Evolutionary conservation across 2,329 filamentous ascomycete genomes (phyloP), one percentile per base, ranked within the genome.

Genomic region (Fusarium luffae): DNA sequence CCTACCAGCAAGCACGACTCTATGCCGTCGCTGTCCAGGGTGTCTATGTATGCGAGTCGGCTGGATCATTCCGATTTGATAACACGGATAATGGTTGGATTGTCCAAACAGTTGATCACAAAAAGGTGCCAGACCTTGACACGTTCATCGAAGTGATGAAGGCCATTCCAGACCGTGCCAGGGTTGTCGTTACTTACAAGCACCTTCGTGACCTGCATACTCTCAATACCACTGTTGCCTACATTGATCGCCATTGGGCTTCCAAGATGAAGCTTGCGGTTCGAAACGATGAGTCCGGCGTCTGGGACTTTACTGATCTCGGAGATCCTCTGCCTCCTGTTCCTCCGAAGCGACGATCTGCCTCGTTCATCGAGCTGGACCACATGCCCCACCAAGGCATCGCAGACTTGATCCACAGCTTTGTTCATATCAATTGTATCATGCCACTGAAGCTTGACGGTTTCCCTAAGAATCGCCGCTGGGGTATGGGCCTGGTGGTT

Each of bases 401-500:
- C n/a, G 94, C 94, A 4, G 93, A 97, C 71, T 89, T 99, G 67
- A 93, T 99, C 41, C 91, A 93, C 71, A 98, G 94, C 77, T 98
- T 99, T 78, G 95, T 99, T 27, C 92, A 96, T 41, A 92, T 99
- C 58, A 91, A 93, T 69, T 97, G 94, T 74, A 92, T 91, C 25
- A 95, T 99, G 91, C 96, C 96, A 0, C 84, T 99, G 67, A 98
- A 98, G 84, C 87, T 99, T 12, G 96, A 99, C 78, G 96, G 96
- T n/a, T 99, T 97, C 78, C 97, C 96, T 8, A 93, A 96, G 79
- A 93, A 96, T 71, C 88, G 94, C 50, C 96, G 97, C 81, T 96
- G 94, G 82, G 96, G 96, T 1, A 98, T 97, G 85, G 96, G 96
- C 41, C 84, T 99, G 40, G 95, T 99, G n/a, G 93, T 99, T 67